Evolutionary conservation across 768 basidiomycete species (phyloP).

Genomic region (Pisolithus sp.): DNA sequence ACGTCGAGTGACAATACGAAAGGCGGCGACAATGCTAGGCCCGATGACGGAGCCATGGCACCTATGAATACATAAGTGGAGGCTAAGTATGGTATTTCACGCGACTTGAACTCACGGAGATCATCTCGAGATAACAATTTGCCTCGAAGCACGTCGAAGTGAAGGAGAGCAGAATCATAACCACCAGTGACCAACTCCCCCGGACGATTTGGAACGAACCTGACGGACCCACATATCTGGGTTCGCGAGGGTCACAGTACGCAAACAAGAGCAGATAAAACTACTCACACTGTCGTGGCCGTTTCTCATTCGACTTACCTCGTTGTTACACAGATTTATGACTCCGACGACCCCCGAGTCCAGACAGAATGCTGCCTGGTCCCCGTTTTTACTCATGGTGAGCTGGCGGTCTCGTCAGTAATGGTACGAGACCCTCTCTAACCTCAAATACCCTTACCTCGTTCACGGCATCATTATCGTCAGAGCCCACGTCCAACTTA

Average conservation of each 20-base stretch:
- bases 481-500: constrained; percentile 40
- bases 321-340: constrained; percentile 48
- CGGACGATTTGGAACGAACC: constrained; percentile 66
- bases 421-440: not conserved
- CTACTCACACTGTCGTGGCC: constrained; percentile 56
- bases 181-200: constrained; percentile 73
- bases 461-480: constrained; percentile 56
- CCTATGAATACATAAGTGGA: constrained; percentile 6
- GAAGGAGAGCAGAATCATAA: constrained; percentile 62
- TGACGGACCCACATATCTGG: constrained; percentile 66
- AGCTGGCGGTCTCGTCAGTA: constrained; percentile 48
- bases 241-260: not conserved
- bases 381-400: constrained; percentile 47
- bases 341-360: constrained; percentile 67
- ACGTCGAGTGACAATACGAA: constrained; percentile 63
- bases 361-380: constrained; percentile 55
- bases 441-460: constrained; percentile 41
- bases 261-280: not conserved
- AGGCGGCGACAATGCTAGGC: constrained; percentile 63
- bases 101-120: constrained; percentile 38
- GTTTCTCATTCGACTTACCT: constrained; percentile 50
- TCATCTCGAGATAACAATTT: constrained; percentile 52
- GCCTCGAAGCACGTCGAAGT: constrained; percentile 58
- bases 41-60: constrained; percentile 39
- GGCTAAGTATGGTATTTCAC: not conserved